phyloP scores from a whole-genome alignment of 495 filamentous ascomycete genomes.

The Aspergillus leporis region DNA sequence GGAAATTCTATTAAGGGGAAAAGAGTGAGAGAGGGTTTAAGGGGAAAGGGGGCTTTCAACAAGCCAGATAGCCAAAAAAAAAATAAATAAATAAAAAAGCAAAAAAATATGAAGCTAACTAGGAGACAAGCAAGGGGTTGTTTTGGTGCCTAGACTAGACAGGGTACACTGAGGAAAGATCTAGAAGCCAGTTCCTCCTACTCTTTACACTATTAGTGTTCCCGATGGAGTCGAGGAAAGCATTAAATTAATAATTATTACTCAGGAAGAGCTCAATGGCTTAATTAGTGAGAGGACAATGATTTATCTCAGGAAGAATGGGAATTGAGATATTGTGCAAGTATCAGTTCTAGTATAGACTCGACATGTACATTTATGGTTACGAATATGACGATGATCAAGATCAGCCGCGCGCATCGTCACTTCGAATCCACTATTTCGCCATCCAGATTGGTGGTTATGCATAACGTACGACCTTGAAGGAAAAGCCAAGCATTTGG shows the following conservation, averaged over 20 bases:
- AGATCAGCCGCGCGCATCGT: neutral
- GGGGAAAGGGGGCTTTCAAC: neutral
- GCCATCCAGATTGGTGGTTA: neutral
- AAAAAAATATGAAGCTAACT: constrained; percentile 1
- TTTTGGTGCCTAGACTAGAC: neutral
- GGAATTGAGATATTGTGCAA: neutral
- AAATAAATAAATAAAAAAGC: neutral
- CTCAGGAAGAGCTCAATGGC: neutral
- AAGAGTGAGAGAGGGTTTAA: neutral
- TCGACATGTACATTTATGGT: neutral
- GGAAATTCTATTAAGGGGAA: constrained; percentile 2
- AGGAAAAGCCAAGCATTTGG: constrained; percentile 9
- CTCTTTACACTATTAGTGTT: neutral
- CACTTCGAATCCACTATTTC: neutral
- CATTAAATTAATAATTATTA: neutral
- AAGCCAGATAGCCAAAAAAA: too few relatives aligned
- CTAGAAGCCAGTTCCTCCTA: constrained; percentile 3
- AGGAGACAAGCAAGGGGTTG: neutral
- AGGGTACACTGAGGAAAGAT: neutral
- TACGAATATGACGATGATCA: neutral
- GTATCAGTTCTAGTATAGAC: neutral
- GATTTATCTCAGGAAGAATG: too few relatives aligned
- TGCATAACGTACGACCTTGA: neutral
- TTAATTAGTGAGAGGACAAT: too few relatives aligned
- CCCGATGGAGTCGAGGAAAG: neutral